Evolutionary conservation across 176 grass and related monocot genomes (phyloP).

Genomic region (Lolium perenne): DNA sequence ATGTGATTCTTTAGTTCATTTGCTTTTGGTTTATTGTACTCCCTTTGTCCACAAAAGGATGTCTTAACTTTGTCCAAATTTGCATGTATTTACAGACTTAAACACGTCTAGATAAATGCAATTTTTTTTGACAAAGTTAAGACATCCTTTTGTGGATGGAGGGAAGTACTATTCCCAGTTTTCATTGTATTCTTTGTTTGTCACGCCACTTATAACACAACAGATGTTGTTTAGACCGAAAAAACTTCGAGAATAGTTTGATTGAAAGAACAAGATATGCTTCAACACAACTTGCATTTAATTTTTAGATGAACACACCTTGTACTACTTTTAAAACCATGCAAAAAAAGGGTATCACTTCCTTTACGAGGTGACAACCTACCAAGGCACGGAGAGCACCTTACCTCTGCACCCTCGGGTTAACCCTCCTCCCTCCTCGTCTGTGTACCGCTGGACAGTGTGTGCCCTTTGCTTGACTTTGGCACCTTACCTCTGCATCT

Average conservation of each 20-base stretch:
- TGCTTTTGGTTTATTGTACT: constrained; percentile 26
- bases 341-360: background rate
- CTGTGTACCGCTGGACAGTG: background rate
- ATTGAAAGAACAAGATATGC: background rate
- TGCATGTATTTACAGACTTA: too few relatives aligned
- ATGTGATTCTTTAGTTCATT: background rate
- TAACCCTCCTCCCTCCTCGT: background rate
- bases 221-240: too few relatives aligned
- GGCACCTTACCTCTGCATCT: background rate
- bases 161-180: background rate
- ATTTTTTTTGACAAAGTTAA: too few relatives aligned
- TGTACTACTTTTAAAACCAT: background rate
- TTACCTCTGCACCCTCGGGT: background rate
- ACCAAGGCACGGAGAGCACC: background rate
- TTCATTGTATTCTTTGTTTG: background rate
- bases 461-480: background rate
- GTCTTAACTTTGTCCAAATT: too few relatives aligned
- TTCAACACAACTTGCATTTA: background rate
- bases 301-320: background rate
- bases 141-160: too few relatives aligned
- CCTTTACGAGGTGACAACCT: background rate
- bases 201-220: background rate
- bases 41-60: too few relatives aligned
- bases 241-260: background rate
- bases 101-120: too few relatives aligned